Percentiles rank a stretch among this genome's conserved stretches.
These are phyloP conservation scores for Gillenia trifoliata DNA, from an alignment of 306 rosid species.

Conservation along the genomic window DNA sequence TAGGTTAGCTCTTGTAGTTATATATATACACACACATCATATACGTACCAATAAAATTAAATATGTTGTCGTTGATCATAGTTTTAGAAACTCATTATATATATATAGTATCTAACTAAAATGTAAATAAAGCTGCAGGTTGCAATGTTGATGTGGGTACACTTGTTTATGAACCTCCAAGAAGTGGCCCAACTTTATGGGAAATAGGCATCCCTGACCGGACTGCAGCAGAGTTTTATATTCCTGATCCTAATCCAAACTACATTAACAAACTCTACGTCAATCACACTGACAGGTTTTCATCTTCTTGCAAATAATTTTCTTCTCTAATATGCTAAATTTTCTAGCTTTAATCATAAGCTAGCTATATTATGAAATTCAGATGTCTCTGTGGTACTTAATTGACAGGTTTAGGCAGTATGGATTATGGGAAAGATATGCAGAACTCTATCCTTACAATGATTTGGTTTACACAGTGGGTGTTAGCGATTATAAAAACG, in stretches of 20 bases:
- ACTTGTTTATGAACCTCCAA: conserved; percentile 61
- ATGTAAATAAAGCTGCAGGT: conserved; percentile 24
- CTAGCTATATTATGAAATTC: neutral
- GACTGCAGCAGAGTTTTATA: conserved; percentile 63
- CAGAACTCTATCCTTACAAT: conserved; percentile 32
- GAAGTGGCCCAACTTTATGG: conserved; percentile 82
- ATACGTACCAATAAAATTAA: no score
- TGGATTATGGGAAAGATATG: conserved; percentile 47
- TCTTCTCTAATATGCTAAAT: neutral
- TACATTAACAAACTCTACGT: conserved; percentile 67
- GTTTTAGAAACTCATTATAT: no score
- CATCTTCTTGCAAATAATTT: neutral
- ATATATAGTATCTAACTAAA: no score
- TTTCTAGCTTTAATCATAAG: neutral
- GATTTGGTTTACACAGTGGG: conserved; percentile 36
- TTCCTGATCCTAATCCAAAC: conserved; percentile 68
- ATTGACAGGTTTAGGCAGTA: conserved; percentile 39
- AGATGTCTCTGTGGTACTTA: neutral
- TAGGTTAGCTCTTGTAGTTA: no score
- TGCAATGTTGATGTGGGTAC: conserved; percentile 39
- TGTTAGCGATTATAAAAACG: conserved; percentile 26
- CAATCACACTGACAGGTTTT: conserved; percentile 64
- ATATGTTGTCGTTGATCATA: no score
- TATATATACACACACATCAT: no score
- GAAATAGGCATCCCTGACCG: conserved; percentile 84